Evolutionary conservation across 2,329 filamentous ascomycete species (phyloP), one percentile per base, ranked within the genome.

Genomic region (Xylariaceae sp.): DNA sequence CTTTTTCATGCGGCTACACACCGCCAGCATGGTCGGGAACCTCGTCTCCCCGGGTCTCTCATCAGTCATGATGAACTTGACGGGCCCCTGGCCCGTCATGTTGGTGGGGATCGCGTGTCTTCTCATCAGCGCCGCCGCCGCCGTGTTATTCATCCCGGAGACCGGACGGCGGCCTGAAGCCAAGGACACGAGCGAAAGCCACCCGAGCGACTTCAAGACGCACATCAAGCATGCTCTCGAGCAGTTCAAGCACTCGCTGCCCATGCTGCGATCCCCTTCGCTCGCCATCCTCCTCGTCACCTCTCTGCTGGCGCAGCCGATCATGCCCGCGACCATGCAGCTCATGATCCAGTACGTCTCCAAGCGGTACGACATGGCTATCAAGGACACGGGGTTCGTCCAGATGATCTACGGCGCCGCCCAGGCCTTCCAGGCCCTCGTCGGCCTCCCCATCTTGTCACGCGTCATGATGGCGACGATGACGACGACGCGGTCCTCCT

Each of bases 1-100:
- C 11, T 50, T 48, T 23, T 68, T 67, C 40, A 54, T 67, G 41
- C 47, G 55, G 0, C 48, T 59, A 4, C 51, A 51, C 37, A 52
- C 57, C 15, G 48, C 50, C 2, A 55, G 52, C 15, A 48, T 65
- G 28, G 38, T 59, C 0, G 63, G 60, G 4, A 59, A 61, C 18
- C 43, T 68, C 5, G 39, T 65, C 19, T 61, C 60, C 3, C 65
- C 65, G 0, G 53, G 62, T 1, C 28, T 67, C 3, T 56, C 64
- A 3, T 59, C 59, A 2, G 44, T 51, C 14, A 52, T 67, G 38
- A 66, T 68, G 64, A 36, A 40, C 9, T 44, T 36, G 11, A 53
- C 50, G 1, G 58, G 59, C 4, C 57, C 57, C 13, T 59, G 56
- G 59, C 56, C 56, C 2, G 24, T 57, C 2, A 30, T 65, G 9